phyloP scores from a whole-genome alignment of 805 yeast genomes.

The Yarrowia sp. region DNA sequence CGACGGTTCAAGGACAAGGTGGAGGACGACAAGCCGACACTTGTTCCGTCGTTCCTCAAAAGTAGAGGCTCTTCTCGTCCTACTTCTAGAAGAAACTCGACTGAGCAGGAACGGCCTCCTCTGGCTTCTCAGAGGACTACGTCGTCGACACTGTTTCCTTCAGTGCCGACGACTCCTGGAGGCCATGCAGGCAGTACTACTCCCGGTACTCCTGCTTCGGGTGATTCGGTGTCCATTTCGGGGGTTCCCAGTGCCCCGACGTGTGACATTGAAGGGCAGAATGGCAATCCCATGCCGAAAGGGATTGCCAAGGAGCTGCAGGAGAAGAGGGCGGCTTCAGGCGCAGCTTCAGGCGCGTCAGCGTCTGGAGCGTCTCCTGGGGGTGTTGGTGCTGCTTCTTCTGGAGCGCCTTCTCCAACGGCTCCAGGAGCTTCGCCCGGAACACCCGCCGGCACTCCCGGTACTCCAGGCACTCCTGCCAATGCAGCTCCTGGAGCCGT shows the following conservation, averaged over 20 bases:
- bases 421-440: too few species aligned
- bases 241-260: neutral
- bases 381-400: too few species aligned
- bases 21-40: neutral
- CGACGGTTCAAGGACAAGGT: conserved; percentile 21
- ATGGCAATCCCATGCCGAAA: conserved; percentile 14
- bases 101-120: neutral
- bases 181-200: neutral
- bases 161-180: conserved; percentile 1
- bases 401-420: too few species aligned
- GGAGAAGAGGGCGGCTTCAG: neutral
- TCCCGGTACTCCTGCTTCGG: conserved; percentile 7
- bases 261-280: neutral
- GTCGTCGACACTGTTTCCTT: neutral
- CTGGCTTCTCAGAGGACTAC: neutral
- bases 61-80: neutral
- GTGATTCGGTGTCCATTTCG: neutral
- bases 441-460: neutral
- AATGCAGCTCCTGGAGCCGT: neutral
- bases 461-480: neutral
- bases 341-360: too few species aligned
- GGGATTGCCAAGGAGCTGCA: neutral
- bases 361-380: too few species aligned
- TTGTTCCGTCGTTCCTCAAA: conserved; percentile 1
- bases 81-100: neutral